Evolutionary conservation across 805 yeast genomes (phyloP), one percentile per base, ranked within the genome.

Genomic region (Sungouiozyma intestinalis): DNA sequence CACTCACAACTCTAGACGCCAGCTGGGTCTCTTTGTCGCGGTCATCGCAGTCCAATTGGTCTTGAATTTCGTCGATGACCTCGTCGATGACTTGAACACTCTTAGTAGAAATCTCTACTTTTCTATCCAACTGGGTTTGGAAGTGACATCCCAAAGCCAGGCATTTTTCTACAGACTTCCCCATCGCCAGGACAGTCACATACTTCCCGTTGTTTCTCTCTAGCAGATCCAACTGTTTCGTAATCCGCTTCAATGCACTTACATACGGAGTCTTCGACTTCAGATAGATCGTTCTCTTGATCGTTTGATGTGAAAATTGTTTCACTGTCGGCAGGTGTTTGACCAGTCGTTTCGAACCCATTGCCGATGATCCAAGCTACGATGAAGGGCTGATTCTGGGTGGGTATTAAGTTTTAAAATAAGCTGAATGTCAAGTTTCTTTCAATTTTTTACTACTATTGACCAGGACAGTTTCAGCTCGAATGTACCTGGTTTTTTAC

Each of bases 41-140:
- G 8, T 63, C 63, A 5, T 52, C 57, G 16, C 55, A 54, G 7
- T n/a, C 13, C 3, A 17, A 21, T n/a, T 20, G 33, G 11, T 33
- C 37, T 4, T 41, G 52, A 4, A 51, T 60, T 2, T 51, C 53
- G n/a, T 57, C 57, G 36, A 53, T 49, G 37, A 78, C 68, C 59
- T 85, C 95, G 60, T 87, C 96, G 19, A 84, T 55, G 0, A 86
- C 87, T 19, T 73, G 73, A 0, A 81, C 69, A 4, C 81, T 76
- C 18, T 73, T 78, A 0, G 95, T 86, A 21, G 62, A 57, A 1
- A 83, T 52, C 11, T 81, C 85, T 7, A 84, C 75, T 44, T 55
- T 65, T 53, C 72, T 65, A 7, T 72, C 69, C 34, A 69, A 63
- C 29, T 73, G 71, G 14, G 63, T 64, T 50, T 74, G 73, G 54